These are phyloP conservation scores for Fomitopsis betulina DNA, from an alignment of 1,284 basidiomycete species.

Conservation along the genomic window DNA sequence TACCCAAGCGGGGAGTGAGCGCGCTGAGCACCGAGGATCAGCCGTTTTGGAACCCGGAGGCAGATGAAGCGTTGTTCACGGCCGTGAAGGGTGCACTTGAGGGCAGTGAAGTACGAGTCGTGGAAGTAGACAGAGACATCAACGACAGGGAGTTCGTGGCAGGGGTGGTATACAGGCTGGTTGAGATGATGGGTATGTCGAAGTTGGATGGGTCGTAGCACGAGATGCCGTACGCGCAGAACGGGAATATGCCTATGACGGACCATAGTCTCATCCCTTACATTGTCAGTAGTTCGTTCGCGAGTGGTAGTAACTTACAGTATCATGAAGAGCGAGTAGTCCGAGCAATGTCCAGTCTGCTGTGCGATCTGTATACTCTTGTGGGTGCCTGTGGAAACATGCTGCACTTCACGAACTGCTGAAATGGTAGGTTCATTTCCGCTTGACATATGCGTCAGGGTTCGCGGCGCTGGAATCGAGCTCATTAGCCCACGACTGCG, in stretches of 20 bases:
- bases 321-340: too few species aligned
- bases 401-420: too few species aligned
- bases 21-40: constrained; percentile 10
- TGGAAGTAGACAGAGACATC: constrained; percentile 15
- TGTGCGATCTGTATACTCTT: not conserved
- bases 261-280: too few species aligned
- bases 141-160: constrained; percentile 16
- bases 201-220: not conserved
- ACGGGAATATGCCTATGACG: too few species aligned
- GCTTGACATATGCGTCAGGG: not conserved
- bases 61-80: constrained; percentile 13
- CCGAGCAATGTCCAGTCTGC: not conserved
- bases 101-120: constrained; percentile 7
- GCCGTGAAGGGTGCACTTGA: constrained; percentile 9
- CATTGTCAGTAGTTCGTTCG: too few species aligned
- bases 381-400: not conserved
- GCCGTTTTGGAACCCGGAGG: constrained; percentile 15
- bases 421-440: not conserved
- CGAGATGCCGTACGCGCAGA: not conserved
- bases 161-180: constrained; percentile 13
- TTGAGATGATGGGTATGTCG: constrained; percentile 12
- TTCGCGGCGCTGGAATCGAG: not conserved
- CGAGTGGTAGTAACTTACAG: too few species aligned
- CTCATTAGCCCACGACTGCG: not conserved
- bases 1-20: constrained; percentile 17